Evolutionary conservation across 1,139 yeast genomes (phyloP).

Genomic region (Candida pseudocylindracea): DNA sequence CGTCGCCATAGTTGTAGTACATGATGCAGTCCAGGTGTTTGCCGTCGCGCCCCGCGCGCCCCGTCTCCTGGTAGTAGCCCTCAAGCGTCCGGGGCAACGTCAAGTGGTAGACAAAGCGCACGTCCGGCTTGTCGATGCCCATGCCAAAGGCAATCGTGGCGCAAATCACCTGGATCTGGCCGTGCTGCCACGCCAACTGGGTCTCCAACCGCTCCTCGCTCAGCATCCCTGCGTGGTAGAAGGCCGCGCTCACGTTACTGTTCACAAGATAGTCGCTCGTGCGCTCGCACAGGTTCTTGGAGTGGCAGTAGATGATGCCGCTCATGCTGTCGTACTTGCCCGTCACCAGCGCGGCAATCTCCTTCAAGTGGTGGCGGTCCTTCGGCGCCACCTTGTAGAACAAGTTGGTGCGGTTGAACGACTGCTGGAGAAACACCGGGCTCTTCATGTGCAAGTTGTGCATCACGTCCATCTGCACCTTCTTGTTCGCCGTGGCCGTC

Average conservation of each 20-base stretch:
- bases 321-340: conserved; percentile 17
- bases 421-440: conserved; percentile 40
- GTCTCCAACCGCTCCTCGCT: conserved; percentile 49
- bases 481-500: conserved; percentile 94
- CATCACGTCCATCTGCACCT: conserved; percentile 69
- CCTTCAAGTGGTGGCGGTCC: conserved; percentile 29
- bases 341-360: conserved; percentile 34
- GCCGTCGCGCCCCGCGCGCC: conserved; percentile 98
- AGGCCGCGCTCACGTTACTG: conserved; percentile 46
- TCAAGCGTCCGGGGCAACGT: conserved; percentile 83
- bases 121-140: conserved; percentile 97
- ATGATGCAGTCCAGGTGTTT: conserved; percentile 56
- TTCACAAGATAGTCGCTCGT: conserved; percentile 38
- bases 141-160: conserved; percentile 97
- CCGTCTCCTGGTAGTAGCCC: conserved; percentile 95
- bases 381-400: conserved; percentile 60
- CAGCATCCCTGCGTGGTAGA: conserved; percentile 87
- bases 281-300: conserved; percentile 73
- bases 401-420: conserved; percentile 78
- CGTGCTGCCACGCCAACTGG: conserved; percentile 69
- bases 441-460: conserved; percentile 40
- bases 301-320: conserved; percentile 88
- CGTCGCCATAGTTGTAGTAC: conserved; percentile 64
- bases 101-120: conserved; percentile 71
- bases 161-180: conserved; percentile 54